Base-by-base conservation (phyloP, 2,329 filamentous ascomycete species). In the Pseudophaeomoniella oleicola region DNA sequence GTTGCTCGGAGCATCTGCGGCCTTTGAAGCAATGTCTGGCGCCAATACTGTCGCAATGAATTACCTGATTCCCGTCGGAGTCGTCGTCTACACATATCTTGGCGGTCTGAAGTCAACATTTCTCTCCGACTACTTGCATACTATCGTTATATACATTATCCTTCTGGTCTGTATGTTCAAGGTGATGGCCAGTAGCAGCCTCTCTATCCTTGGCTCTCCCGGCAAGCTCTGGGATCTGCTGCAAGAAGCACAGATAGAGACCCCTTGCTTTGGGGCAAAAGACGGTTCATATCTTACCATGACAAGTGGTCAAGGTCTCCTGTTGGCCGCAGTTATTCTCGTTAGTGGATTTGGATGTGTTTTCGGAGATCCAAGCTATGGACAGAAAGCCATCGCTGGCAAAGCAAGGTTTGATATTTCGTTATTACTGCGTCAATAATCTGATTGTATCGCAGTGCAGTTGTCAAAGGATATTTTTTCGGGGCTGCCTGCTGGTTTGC, bases 281-380 rank as follows among this genome's bases (percentile, higher is more conserved):
- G 47, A 58, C 11, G 68, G 68, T 0, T 66, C 65, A 0, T 70
- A 68, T 39, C 44, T 73, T 34, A 72, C 70, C 0, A 70, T 74
- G 67, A 69, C 61, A 0, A 38, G 55, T 56, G 13, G 61, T 63
- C 19, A 67, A 55, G 65, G 57, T 3, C 66, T 71, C 0, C 6
- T n/a, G n/a, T n/a, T n/a, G n/a, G n/a, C n/a, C n/a, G n/a, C n/a
- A n/a, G n/a, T n/a, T n/a, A n/a, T n/a, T n/a, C n/a, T n/a, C n/a
- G n/a, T n/a, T n/a, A n/a, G n/a, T n/a, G n/a, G n/a, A n/a, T n/a
- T n/a, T n/a, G n/a, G n/a, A n/a, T n/a, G n/a, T n/a, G n/a, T n/a
- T n/a, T n/a, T n/a, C n/a, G n/a, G n/a, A n/a, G n/a, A n/a, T n/a
- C n/a, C n/a, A n/a, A n/a, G n/a, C n/a, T n/a, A n/a, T n/a, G n/a